phyloP scores from a whole-genome alignment of 2,329 filamentous ascomycete species.

The Xylariaceae sp. region DNA sequence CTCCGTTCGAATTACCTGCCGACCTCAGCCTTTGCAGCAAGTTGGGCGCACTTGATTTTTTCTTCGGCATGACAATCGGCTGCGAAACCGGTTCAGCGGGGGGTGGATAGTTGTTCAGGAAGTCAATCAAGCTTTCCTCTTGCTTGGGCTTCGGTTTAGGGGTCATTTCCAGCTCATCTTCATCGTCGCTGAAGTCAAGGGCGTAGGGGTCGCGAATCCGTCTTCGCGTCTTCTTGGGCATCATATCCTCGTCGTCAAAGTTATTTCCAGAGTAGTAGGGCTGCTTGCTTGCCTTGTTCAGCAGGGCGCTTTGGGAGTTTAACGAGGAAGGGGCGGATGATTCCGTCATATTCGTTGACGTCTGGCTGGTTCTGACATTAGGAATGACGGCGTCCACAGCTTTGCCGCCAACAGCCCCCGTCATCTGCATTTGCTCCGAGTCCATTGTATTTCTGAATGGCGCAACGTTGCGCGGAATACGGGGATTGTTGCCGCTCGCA shows the following conservation, averaged over 20 bases:
- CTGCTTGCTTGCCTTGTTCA: conserved; percentile 36
- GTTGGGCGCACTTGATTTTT: conserved; percentile 56
- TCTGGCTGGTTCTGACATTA: conserved; percentile 47
- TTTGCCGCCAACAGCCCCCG: conserved; percentile 43
- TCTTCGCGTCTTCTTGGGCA: conserved; percentile 66
- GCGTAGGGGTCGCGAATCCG: conserved; percentile 85
- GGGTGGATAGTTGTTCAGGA: conserved; percentile 62
- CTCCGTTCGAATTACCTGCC: conserved; percentile 22
- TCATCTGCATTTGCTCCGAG: conserved; percentile 61
- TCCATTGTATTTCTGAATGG: conserved; percentile 82
- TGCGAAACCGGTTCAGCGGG: conserved; percentile 42
- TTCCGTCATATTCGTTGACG: conserved; percentile 50
- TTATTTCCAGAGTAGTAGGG: conserved; percentile 26
- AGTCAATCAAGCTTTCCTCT: conserved; percentile 67
- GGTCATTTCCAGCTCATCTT: conserved; percentile 38
- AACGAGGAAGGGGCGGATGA: conserved; percentile 56
- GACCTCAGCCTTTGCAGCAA: conserved; percentile 51
- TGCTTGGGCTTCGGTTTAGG: conserved; percentile 36
- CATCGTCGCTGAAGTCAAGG: conserved; percentile 73
- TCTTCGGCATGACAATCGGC: conserved; percentile 41
- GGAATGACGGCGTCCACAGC: conserved; percentile 51
- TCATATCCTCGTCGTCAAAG: conserved; percentile 45
- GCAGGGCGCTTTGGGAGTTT: conserved; percentile 68
- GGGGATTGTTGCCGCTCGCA: conserved; percentile 49
- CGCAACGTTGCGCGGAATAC: conserved; percentile 75